A percentile compares a stretch with the other conserved stretches of the same genome.
phyloP scores from a whole-genome alignment of 2,329 filamentous ascomycete species.

The Zasmidium cellare region DNA sequence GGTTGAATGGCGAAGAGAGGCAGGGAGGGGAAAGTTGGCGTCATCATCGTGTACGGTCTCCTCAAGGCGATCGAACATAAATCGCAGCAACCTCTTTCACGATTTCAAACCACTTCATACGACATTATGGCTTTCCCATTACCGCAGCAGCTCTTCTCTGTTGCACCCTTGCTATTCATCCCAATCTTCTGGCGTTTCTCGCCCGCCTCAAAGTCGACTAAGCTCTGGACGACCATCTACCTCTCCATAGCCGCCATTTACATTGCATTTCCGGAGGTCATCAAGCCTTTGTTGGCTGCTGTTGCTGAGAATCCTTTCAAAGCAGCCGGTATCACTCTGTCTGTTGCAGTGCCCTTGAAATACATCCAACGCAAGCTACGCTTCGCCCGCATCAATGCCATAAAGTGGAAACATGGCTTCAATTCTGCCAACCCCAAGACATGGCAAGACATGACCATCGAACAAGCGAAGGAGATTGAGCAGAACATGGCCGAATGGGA shows the following conservation, averaged over 20 bases:
- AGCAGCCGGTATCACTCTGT: background rate
- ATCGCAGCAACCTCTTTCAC: too few species aligned
- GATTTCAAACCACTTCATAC: too few species aligned
- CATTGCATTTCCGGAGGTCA: background rate
- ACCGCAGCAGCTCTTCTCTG: background rate
- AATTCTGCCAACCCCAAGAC: conserved; percentile 9
- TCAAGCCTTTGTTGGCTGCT: background rate
- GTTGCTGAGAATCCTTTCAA: background rate
- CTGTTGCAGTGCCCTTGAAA: conserved; percentile 1
- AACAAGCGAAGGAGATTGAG: conserved; percentile 10
- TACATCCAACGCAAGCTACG: conserved; percentile 8
- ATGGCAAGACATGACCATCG: conserved; percentile 8
- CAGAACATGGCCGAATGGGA: conserved; percentile 9
- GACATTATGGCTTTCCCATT: background rate
- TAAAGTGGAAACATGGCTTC: conserved; percentile 12
- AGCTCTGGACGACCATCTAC: conserved; percentile 6
- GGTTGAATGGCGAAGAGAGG: too few species aligned
- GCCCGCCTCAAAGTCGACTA: conserved; percentile 6
- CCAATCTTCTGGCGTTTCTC: conserved; percentile 2
- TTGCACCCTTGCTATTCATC: background rate
- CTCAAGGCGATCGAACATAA: too few species aligned
- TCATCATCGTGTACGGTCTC: too few species aligned
- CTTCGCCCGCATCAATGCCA: conserved; percentile 8
- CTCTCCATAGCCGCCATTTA: background rate
- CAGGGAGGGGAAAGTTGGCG: too few species aligned